Percentiles rank a stretch among this genome's conserved stretches.
phyloP scores from a whole-genome alignment of 345 rosid species.

The Turritis glabra region DNA sequence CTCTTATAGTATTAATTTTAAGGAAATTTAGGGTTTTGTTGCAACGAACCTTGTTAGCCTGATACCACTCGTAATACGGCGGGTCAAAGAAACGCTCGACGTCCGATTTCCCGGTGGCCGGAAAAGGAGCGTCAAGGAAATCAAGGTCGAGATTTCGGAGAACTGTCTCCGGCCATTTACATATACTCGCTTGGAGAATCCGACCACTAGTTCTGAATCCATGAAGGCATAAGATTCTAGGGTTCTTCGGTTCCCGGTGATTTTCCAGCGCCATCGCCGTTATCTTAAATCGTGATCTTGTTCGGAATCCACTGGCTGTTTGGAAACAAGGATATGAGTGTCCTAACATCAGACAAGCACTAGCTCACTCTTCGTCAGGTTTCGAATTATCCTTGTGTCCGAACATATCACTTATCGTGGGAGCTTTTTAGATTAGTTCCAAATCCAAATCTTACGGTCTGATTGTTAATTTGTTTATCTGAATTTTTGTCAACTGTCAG shows the following conservation, averaged over 20 bases:
- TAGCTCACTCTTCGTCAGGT: background rate
- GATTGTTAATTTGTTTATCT: too few relatives aligned
- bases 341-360: constrained; percentile 16
- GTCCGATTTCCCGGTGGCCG: constrained; percentile 46
- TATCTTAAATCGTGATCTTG: background rate
- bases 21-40: background rate
- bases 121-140: constrained; percentile 48
- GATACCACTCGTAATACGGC: constrained; percentile 53
- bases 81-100: constrained; percentile 47
- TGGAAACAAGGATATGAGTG: constrained; percentile 10
- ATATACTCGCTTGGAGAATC: constrained; percentile 29
- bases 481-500: too few relatives aligned
- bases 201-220: constrained; percentile 51
- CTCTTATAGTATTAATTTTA: background rate
- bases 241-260: constrained; percentile 24
- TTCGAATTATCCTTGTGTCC: background rate
- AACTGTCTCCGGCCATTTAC: constrained; percentile 36
- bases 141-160: constrained; percentile 43
- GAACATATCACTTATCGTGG: background rate
- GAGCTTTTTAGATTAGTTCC: too few relatives aligned
- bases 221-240: constrained; percentile 45
- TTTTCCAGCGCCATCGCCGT: constrained; percentile 29
- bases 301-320: background rate
- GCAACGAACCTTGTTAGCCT: constrained; percentile 33
- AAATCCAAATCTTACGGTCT: background rate